phyloP scores from a whole-genome alignment of 2,329 filamentous ascomycete genomes.

The Clarireedia hainanense region DNA sequence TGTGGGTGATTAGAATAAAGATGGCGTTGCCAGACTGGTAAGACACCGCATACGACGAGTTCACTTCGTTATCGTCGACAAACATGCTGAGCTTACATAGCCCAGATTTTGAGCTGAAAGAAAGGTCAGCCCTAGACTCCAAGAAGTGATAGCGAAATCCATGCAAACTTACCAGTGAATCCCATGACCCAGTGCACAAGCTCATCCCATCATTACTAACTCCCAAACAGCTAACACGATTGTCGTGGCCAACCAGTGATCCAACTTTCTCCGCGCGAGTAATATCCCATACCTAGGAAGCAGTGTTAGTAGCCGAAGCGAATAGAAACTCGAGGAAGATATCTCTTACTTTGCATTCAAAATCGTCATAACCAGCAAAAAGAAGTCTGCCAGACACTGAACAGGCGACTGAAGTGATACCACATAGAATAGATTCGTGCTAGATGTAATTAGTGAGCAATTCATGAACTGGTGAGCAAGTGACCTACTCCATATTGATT shows the following conservation, averaged over 20 bases:
- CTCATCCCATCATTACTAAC: conserved; percentile 99
- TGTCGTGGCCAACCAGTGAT: conserved; percentile 93
- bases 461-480: conserved; percentile 5
- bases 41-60: conserved; percentile 4
- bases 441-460: conserved; percentile 33
- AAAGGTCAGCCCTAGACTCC: background rate
- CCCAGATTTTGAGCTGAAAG: conserved; percentile 76
- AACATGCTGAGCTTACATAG: conserved; percentile 35
- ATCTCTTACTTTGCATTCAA: conserved; percentile 89
- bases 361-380: conserved; percentile 97
- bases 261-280: conserved; percentile 95
- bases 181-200: conserved; percentile 98
- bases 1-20: conserved; percentile 32
- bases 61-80: conserved; percentile 7
- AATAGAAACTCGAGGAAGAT: background rate
- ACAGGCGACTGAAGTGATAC: conserved; percentile 96
- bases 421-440: conserved; percentile 96
- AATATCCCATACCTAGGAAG: conserved; percentile 83
- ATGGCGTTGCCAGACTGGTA: conserved; percentile 13
- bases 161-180: conserved; percentile 74
- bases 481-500: conserved; percentile 59
- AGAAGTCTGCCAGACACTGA: conserved; percentile 92
- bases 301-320: background rate
- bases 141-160: background rate
- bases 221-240: conserved; percentile 95